Evolutionary conservation across 106 monocot species (phyloP).

Genomic region (Dioscorea alata): DNA sequence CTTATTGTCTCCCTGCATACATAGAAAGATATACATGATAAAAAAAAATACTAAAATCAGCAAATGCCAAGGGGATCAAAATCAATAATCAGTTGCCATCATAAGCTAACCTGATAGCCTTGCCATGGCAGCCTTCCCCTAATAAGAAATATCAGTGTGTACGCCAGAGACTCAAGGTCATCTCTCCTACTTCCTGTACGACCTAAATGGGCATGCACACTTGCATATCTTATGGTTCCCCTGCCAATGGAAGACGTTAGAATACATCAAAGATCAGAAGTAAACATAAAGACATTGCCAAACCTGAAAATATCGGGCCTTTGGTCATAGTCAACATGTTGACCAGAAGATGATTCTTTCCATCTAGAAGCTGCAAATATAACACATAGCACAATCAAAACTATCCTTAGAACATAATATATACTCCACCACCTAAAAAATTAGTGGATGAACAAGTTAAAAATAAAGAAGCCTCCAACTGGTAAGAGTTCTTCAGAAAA

Average conservation of each 20-base stretch:
- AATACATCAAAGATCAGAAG: background rate
- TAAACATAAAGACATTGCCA: background rate
- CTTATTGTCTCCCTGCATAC: slow-evolving; percentile 85
- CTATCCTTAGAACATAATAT: too few species aligned
- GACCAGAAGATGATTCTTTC: slow-evolving; percentile 81
- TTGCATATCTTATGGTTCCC: slow-evolving; percentile 97
- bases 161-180: slow-evolving; percentile 90
- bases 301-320: slow-evolving; percentile 98
- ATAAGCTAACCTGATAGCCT: slow-evolving; percentile 71
- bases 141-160: slow-evolving; percentile 84
- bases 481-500: too few species aligned
- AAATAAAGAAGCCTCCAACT: too few species aligned
- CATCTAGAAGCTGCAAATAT: slow-evolving; percentile 69
- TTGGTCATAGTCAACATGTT: slow-evolving; percentile 98
- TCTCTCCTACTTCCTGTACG: slow-evolving; percentile 94
- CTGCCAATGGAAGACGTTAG: slow-evolving; percentile 35
- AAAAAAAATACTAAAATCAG: too few species aligned
- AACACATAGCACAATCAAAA: too few species aligned
- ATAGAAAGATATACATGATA: too few species aligned
- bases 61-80: too few species aligned
- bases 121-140: slow-evolving; percentile 95
- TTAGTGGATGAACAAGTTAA: too few species aligned
- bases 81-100: too few species aligned
- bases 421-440: too few species aligned
- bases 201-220: slow-evolving; percentile 98